A percentile compares a stretch with the other conserved stretches of the same genome.
Evolutionary conservation across 2,329 filamentous ascomycete genomes (phyloP).

Genomic region (Pseudocercospora crystallina): DNA sequence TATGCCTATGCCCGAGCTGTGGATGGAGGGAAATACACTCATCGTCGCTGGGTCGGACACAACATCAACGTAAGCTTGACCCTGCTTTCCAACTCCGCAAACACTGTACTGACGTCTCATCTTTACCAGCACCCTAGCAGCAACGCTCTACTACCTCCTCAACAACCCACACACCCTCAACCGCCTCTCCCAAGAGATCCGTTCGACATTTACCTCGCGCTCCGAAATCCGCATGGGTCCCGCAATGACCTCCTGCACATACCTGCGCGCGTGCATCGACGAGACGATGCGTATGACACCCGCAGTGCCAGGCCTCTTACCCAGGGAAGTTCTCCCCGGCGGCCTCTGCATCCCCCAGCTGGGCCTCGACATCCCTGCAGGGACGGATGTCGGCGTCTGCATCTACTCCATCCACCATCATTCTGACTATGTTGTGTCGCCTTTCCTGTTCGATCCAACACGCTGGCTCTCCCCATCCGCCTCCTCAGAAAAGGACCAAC

Average conservation of each 20-base stretch:
- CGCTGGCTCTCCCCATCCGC: conserved; percentile 28
- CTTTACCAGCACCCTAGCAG: conserved; percentile 22
- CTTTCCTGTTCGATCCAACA: conserved; percentile 30
- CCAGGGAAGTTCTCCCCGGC: conserved; percentile 35
- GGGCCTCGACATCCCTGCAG: conserved; percentile 39
- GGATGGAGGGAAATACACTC: conserved; percentile 50
- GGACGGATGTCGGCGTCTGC: conserved; percentile 36
- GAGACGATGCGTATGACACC: conserved; percentile 51
- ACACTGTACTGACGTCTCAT: background rate
- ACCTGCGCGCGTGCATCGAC: conserved; percentile 49
- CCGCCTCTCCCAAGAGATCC: conserved; percentile 36
- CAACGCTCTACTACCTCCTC: conserved; percentile 47
- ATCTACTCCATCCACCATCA: conserved; percentile 40
- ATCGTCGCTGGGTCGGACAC: conserved; percentile 51
- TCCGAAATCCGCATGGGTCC: conserved; percentile 32
- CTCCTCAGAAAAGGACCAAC: background rate
- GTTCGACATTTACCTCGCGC: conserved; percentile 36
- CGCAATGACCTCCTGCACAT: conserved; percentile 38
- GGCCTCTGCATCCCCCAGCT: conserved; percentile 33
- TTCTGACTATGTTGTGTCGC: conserved; percentile 29
- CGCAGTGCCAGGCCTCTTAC: conserved; percentile 39
- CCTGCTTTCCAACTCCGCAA: background rate
- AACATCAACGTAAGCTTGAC: conserved; percentile 42
- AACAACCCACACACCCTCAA: conserved; percentile 39
- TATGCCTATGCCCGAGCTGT: conserved; percentile 44